Evolutionary conservation across 192 early-diverging fungal species (phyloP).

Genomic region (Kickxella alabastrina): DNA sequence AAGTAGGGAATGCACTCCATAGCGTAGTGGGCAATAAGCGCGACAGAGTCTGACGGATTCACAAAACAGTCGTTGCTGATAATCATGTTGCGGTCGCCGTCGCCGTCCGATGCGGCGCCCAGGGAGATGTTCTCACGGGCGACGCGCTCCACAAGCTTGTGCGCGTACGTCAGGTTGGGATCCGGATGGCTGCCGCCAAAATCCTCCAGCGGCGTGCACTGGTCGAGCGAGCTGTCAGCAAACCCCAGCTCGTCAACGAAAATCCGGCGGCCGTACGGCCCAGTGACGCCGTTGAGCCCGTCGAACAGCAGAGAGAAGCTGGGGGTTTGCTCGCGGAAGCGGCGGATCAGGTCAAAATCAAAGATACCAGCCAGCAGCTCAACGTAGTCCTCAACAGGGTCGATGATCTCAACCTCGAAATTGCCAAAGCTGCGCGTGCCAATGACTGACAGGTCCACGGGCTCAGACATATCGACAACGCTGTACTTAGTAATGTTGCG

Average conservation of each 20-base stretch:
- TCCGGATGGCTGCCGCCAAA: conserved; percentile 97
- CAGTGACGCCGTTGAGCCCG: conserved; percentile 95
- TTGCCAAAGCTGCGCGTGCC: conserved; percentile 59
- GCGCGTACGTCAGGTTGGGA: conserved; percentile 96
- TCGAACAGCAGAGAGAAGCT: conserved; percentile 89
- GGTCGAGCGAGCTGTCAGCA: conserved; percentile 72
- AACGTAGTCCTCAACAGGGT: conserved; percentile 87
- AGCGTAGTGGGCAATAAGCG: conserved; percentile 90
- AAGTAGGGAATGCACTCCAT: conserved; percentile 89
- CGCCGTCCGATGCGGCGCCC: conserved; percentile 96
- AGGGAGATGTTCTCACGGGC: conserved; percentile 74
- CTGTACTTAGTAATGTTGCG: conserved; percentile 68
- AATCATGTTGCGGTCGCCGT: conserved; percentile 98
- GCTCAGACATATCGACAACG: conserved; percentile 33
- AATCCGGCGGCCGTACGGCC: conserved; percentile 83
- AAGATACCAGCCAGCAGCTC: conserved; percentile 83
- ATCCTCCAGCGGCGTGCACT: conserved; percentile 74
- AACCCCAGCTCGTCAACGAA: conserved; percentile 91
- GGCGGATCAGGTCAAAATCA: conserved; percentile 82
- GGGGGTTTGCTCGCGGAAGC: conserved; percentile 67
- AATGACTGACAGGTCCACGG: conserved; percentile 71
- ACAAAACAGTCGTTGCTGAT: conserved; percentile 94
- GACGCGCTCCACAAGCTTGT: conserved; percentile 87
- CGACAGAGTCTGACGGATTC: conserved; percentile 94
- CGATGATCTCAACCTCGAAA: conserved; percentile 81